Evolutionary conservation across 23 red algal genomes (phyloP), one percentile per base, ranked within the genome.

Genomic region (Gracilaria domingensis): DNA sequence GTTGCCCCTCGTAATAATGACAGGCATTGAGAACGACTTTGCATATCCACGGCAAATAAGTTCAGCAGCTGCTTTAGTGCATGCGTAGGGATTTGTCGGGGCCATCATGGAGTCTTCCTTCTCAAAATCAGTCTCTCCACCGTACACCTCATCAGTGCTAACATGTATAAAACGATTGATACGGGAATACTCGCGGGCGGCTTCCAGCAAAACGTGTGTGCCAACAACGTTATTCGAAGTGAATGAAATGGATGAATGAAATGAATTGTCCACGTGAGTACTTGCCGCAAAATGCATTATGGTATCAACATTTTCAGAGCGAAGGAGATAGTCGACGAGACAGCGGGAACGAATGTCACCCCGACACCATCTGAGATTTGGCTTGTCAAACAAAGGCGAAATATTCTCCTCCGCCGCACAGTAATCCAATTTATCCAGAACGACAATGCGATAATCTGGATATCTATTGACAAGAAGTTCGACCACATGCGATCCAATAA

Each of bases 121-220:
- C 57, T 87, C 93, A 85, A 94, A 87, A 14, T 94, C 80, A 16
- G 91, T 91, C 33, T 96, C 94, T 39, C 97, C 94, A 21, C 97
- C 97, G 77, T 99, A 99, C 75, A 99, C 95, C 84, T 99, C 97
- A 73, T 99, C 97, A 21, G 97, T 99, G 71, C 87, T 93, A 38
- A 96, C 94, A 78, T 99, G 97, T 56, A 99, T 94, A 70, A 99
- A 96, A 14, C 97, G 90, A 12, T 67, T 66, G 18, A 99, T 53
- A 17, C 16, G 44, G 12, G 83, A 84, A 64, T 99, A 96, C 82
- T 94, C 85, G 59, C 97, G 88, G 30, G 90, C 94, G 23, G 88
- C 73, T 53, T 99, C 97, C 29, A 99, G 58, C 29, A 99, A 85
- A 20, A 96, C 95, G 55, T 96, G 94, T 30, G 97, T 99, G 18